Evolutionary conservation across 1,284 basidiomycete genomes (phyloP).

Genomic region (Austroboletus novae-zelandiae): DNA sequence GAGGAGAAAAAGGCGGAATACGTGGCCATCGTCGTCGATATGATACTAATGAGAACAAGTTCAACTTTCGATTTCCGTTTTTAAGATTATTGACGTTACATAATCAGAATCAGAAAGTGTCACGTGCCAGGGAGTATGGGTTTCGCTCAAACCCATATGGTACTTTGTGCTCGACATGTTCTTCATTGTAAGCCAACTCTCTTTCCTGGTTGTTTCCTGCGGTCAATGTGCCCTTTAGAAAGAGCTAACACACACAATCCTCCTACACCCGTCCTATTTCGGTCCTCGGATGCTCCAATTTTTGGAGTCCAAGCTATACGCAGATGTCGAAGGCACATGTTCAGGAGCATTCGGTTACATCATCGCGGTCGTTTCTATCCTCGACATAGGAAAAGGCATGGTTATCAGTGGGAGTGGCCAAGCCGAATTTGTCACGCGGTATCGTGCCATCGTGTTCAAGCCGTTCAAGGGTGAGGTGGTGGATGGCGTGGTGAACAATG

Average conservation of each 20-base stretch:
- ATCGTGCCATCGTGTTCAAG: slow-evolving; percentile 94
- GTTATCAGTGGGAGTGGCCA: slow-evolving; percentile 91
- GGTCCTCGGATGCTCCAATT: slow-evolving; percentile 94
- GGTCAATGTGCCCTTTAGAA: slow-evolving; percentile 53
- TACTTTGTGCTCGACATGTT: slow-evolving; percentile 49
- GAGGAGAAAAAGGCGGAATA: slow-evolving; percentile 64
- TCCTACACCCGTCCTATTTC: slow-evolving; percentile 97
- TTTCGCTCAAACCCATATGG: too few species aligned
- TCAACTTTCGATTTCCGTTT: slow-evolving; percentile 19
- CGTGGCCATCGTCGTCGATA: slow-evolving; percentile 35
- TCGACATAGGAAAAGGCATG: slow-evolving; percentile 89
- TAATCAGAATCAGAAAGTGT: slow-evolving; percentile 14
- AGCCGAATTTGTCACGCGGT: slow-evolving; percentile 89
- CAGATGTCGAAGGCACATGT: slow-evolving; percentile 97
- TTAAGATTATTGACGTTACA: slow-evolving; percentile 11
- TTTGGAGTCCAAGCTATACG: slow-evolving; percentile 89
- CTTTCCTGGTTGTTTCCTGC: background rate
- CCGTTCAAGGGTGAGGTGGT: slow-evolving; percentile 99
- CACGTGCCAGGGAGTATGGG: slow-evolving; percentile 7
- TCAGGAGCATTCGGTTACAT: slow-evolving; percentile 97
- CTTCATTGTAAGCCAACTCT: slow-evolving; percentile 61
- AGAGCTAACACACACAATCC: slow-evolving; percentile 92
- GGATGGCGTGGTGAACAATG: slow-evolving; percentile 93
- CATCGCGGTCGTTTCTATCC: slow-evolving; percentile 90
- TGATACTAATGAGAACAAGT: slow-evolving; percentile 1